These are phyloP conservation scores for Fusarium mangiferae DNA, from an alignment of 2,329 filamentous ascomycete genomes.

Conservation along the genomic window DNA sequence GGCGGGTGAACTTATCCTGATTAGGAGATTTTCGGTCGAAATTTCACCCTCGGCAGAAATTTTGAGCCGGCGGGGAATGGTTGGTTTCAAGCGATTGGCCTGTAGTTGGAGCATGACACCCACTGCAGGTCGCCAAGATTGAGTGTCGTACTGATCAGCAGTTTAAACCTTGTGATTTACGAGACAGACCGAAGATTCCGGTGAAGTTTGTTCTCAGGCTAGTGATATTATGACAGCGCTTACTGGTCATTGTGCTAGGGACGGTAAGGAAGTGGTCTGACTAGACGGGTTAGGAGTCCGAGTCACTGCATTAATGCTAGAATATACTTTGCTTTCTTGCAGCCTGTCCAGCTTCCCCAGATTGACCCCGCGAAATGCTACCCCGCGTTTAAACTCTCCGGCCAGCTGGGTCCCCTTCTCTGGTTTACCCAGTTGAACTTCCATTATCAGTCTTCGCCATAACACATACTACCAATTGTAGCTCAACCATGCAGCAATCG, in stretches of 20 bases:
- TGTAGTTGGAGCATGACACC: neutral
- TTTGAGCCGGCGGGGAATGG: neutral
- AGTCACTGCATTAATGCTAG: neutral
- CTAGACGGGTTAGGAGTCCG: neutral
- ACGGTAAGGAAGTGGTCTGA: too few relatives aligned
- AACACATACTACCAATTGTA: neutral
- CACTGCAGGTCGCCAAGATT: neutral
- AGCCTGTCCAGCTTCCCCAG: neutral
- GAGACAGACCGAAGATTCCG: neutral
- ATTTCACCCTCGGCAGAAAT: neutral
- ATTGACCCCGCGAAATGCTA: neutral
- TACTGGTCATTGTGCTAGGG: neutral
- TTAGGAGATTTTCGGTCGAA: neutral
- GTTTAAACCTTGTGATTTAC: accelerated
- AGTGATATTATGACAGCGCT: neutral
- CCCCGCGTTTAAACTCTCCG: neutral
- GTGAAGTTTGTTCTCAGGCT: neutral
- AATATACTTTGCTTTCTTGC: neutral
- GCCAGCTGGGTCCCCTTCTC: neutral
- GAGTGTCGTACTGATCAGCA: neutral
- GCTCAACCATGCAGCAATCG: neutral
- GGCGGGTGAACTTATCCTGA: neutral
- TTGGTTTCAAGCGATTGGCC: neutral
- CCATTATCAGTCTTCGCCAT: neutral
- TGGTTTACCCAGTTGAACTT: neutral